Evolutionary conservation across 2,329 filamentous ascomycete species (phyloP), one percentile per base, ranked within the genome.

Genomic region (Xylaria sp.): DNA sequence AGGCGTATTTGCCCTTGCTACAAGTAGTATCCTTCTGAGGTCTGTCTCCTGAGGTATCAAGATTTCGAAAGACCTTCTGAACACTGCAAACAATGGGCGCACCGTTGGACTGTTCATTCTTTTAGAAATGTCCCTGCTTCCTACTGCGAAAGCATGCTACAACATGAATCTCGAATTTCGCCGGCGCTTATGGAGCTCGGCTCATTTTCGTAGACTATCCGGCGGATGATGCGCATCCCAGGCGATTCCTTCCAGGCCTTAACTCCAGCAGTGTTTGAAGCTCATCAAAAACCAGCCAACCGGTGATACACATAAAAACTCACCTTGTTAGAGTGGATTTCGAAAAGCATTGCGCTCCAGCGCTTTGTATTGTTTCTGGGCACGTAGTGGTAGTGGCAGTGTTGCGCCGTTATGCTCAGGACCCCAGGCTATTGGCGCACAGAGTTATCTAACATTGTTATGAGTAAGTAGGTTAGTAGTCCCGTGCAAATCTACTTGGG

Each of bases 1-100:
- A 44, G 59, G 36, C 49, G 28, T 46, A 49, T 33, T 54, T 33
- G n/a, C 51, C 28, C 51, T 36, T 20, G n/a, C 51, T 36, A 36
- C 51, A 36, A 20, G 51, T 15, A 36, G 28, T 17, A 20, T 10
- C 17, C 17, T 54, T 54, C 28, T 54, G 7, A 20, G n/a, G n/a
- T 23, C 23, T n/a, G 28, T 38, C 28, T 26, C 31, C 38, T 33
- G 7, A 10, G 28, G 28, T 28, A 28, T 28, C 59, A 26, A 28
- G 20, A 36, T 56, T 4, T 63, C 23, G n/a, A 38, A 53, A 31
- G 36, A 44, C 36, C 11, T 13, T 26, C 49, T 17, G 5, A 36
- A 36, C 60, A 23, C 49, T 7, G 9, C 26, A n/a, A 28, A 26
- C 26, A 15, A 31, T 36, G 23, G 49, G 49, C 28, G 13, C 36